Base-by-base conservation (phyloP, 345 rosid species). In the Lepidium aucheri region DNA sequence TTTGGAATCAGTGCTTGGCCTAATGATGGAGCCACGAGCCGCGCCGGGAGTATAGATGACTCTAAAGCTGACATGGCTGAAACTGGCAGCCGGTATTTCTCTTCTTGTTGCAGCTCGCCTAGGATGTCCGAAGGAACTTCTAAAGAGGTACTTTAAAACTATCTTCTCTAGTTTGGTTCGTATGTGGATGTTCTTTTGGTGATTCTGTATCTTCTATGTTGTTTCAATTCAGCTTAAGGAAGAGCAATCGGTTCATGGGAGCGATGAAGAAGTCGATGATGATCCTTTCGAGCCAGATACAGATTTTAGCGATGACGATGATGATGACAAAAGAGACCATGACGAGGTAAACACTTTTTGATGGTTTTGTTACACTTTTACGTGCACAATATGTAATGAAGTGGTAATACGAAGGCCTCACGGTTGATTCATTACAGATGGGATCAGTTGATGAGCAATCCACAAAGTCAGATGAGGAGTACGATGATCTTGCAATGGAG, bases 1-100 rank as follows among this genome's bases (percentile, higher is more conserved):
- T 88, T 90, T 78, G 99, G 99, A 51, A 90, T 90, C 68, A 94
- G 99, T 78, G 99, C 99, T 46, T 95, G 97, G 96, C 93, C 97
- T 50, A 83, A 84, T 70, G 99, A 83, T 55, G 99, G 95, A 68
- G 96, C 91, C 42, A 91, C 99, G 4, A 95, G 97, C 63, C 82
- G 77, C 43, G 87, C 97, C 8, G 91, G 93, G 55, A 95, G 99
- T 79, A 68, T 89, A n/a, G 99, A 94, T 46, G 99, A 86, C 56
- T 82, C 80, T 0, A 86, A 86, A 76, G 90, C 78, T 54, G 97
- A 91, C 42, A 44, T 84, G 62, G 89, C 83, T 63, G 99, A 95
- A 54, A 82, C 76, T 13, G 93, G 87, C 14, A 95, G 99, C 71
- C 81, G 79, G 77, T 80, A 88, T 63, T 81, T 76, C 66, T 91